Percentiles rank a stretch among this genome's conserved stretches.
Conservation (phyloP, 768 basidiomycete species). For the Cantharellus cinnabarinus region DNA sequence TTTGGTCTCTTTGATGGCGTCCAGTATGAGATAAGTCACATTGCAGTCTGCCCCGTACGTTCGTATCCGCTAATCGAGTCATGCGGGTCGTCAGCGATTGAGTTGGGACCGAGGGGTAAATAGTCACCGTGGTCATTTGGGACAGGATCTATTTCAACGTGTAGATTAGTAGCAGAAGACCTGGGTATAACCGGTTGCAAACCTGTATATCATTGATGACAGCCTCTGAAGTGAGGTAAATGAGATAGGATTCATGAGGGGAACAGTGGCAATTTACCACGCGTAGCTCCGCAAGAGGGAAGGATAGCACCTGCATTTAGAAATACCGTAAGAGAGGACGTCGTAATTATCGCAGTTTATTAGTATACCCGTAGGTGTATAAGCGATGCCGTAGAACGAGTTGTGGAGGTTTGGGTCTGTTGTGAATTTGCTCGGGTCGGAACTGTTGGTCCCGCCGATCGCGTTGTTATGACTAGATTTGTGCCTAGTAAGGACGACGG, state of each 20-base stretch:
- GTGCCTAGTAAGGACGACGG: conserved; percentile 41
- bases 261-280: conserved; percentile 13
- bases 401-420: conserved; percentile 49
- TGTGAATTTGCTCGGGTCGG: conserved; percentile 56
- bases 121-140: conserved; percentile 46
- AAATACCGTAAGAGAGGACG: neutral
- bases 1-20: conserved; percentile 79
- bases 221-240: conserved; percentile 1
- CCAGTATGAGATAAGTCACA: conserved; percentile 56
- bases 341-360: conserved; percentile 5
- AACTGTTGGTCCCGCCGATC: conserved; percentile 12
- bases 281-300: conserved; percentile 42
- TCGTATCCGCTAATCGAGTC: conserved; percentile 32
- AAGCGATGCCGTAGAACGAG: conserved; percentile 72
- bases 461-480: conserved; percentile 12
- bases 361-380: conserved; percentile 34
- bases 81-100: conserved; percentile 1
- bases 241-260: neutral
- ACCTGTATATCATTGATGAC: conserved; percentile 10
- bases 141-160: conserved; percentile 34
- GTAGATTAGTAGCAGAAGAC: conserved; percentile 13
- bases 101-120: neutral
- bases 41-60: conserved; percentile 82
- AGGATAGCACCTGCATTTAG: conserved; percentile 32
- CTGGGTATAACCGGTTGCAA: neutral